Evolutionary conservation across 805 yeast genomes (phyloP).

Genomic region (Yarrowia divulgata): DNA sequence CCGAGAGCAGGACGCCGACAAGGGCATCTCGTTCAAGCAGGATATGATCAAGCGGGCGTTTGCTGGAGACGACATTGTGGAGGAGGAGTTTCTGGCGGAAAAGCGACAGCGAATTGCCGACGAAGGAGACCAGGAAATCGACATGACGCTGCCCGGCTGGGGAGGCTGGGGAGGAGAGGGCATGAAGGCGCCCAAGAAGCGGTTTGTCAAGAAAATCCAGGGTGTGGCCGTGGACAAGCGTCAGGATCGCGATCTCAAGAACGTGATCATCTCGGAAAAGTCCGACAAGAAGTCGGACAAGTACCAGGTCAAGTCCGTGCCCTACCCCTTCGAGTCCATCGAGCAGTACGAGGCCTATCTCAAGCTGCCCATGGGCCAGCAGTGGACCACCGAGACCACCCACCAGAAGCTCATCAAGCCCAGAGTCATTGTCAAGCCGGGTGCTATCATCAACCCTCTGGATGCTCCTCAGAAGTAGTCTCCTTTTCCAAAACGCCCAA

Average conservation of each 20-base stretch:
- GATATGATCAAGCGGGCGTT: constrained; percentile 89
- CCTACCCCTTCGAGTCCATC: constrained; percentile 90
- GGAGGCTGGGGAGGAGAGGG: constrained; percentile 93
- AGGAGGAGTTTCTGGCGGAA: constrained; percentile 73
- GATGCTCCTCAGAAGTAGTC: constrained; percentile 30
- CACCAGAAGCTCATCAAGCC: constrained; percentile 92
- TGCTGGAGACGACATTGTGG: constrained; percentile 95
- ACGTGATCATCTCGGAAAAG: constrained; percentile 89
- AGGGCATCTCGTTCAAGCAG: constrained; percentile 68
- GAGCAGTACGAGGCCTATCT: constrained; percentile 95
- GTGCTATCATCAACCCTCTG: constrained; percentile 88
- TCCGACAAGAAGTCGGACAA: constrained; percentile 83
- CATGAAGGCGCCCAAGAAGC: constrained; percentile 57
- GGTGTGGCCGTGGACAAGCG: constrained; percentile 80
- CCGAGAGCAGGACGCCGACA: constrained; percentile 48
- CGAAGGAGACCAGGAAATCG: constrained; percentile 88
- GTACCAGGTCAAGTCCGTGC: constrained; percentile 88
- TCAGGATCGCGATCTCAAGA: constrained; percentile 74
- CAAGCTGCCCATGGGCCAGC: constrained; percentile 96
- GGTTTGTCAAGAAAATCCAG: constrained; percentile 70
- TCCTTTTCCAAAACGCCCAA: too few relatives aligned
- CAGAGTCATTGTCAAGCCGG: constrained; percentile 81
- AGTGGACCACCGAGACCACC: constrained; percentile 89
- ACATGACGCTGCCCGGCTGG: constrained; percentile 94
- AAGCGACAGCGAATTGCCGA: constrained; percentile 69